A percentile compares a stretch with the other conserved stretches of the same genome.
Evolutionary conservation across 2,329 filamentous ascomycete species (phyloP).

Genomic region (Ustilaginoidea virens): DNA sequence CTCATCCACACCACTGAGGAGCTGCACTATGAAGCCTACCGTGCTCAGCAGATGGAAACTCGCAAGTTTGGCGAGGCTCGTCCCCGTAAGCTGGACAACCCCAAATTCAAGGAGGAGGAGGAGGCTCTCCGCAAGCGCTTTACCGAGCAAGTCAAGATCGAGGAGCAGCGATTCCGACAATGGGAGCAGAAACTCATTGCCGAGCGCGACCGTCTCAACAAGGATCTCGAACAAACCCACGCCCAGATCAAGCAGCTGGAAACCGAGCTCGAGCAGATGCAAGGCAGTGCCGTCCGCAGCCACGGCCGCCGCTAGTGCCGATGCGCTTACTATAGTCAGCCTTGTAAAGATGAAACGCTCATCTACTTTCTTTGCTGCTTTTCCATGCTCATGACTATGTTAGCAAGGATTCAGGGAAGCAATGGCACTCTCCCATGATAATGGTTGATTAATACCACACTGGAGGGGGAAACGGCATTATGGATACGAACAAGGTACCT

Average conservation of each 20-base stretch:
- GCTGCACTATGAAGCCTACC: slow-evolving; percentile 98
- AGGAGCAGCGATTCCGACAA: slow-evolving; percentile 96
- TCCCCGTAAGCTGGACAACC: slow-evolving; percentile 96
- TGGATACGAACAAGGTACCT: slow-evolving; percentile 15
- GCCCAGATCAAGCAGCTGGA: slow-evolving; percentile 87
- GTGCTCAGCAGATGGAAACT: slow-evolving; percentile 98
- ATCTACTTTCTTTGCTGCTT: no score
- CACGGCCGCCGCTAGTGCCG: slow-evolving; percentile 91
- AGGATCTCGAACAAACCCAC: slow-evolving; percentile 96
- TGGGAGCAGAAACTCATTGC: slow-evolving; percentile 99
- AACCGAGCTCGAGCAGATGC: slow-evolving; percentile 82
- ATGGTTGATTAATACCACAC: slow-evolving; percentile 15
- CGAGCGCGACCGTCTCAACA: slow-evolving; percentile 97
- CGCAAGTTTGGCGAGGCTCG: slow-evolving; percentile 97
- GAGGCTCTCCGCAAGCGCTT: slow-evolving; percentile 97
- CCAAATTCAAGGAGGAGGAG: slow-evolving; percentile 99
- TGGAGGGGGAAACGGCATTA: slow-evolving; percentile 11
- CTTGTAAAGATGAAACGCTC: no score
- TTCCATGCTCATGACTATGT: no score
- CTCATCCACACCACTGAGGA: slow-evolving; percentile 99
- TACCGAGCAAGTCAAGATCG: slow-evolving; percentile 99
- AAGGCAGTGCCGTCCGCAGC: slow-evolving; percentile 78
- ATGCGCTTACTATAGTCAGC: no score
- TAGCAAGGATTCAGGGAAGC: no score
- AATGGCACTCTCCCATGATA: no score